Conservation (phyloP, 345 rosid genomes). For the Bruguiera gymnorhiza region DNA sequence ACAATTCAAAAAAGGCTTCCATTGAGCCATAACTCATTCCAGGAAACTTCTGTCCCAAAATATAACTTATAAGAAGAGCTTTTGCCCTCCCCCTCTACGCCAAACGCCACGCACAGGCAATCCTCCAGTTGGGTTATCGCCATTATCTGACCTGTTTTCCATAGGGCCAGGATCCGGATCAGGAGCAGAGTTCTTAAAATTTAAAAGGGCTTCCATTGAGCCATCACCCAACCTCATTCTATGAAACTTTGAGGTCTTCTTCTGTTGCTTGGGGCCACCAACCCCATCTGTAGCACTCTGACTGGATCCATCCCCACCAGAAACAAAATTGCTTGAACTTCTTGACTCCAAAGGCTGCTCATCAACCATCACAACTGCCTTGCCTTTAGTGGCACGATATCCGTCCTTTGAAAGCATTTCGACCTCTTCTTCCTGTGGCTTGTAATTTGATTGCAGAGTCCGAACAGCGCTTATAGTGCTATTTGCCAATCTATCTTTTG, state of each 20-base stretch:
- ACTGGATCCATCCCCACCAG: constrained; percentile 30
- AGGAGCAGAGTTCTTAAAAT: constrained; percentile 40
- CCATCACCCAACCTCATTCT: constrained; percentile 75
- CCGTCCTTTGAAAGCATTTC: constrained; percentile 57
- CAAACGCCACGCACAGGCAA: constrained; percentile 73
- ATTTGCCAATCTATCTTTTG: constrained; percentile 56
- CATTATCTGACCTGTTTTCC: constrained; percentile 25
- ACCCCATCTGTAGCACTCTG: constrained; percentile 28
- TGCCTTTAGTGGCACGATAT: constrained; percentile 55
- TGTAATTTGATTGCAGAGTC: constrained; percentile 52
- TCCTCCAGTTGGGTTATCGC: constrained; percentile 30
- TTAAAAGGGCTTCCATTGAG: constrained; percentile 59
- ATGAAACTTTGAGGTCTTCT: constrained; percentile 77
- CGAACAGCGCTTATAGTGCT: constrained; percentile 49
- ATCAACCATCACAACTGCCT: constrained; percentile 34
- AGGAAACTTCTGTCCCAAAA: constrained; percentile 2
- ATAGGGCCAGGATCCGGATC: constrained; percentile 27
- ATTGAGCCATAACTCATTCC: not conserved
- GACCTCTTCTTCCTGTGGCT: constrained; percentile 43
- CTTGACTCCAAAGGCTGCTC: constrained; percentile 30
- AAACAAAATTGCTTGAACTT: constrained; percentile 17
- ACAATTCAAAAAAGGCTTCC: not conserved
- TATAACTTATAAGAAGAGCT: constrained; percentile 44
- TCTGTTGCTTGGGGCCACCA: constrained; percentile 52
- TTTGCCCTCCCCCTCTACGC: constrained; percentile 64